phyloP scores from a whole-genome alignment of 1,139 yeast species.

The Blastobotrys apis region DNA sequence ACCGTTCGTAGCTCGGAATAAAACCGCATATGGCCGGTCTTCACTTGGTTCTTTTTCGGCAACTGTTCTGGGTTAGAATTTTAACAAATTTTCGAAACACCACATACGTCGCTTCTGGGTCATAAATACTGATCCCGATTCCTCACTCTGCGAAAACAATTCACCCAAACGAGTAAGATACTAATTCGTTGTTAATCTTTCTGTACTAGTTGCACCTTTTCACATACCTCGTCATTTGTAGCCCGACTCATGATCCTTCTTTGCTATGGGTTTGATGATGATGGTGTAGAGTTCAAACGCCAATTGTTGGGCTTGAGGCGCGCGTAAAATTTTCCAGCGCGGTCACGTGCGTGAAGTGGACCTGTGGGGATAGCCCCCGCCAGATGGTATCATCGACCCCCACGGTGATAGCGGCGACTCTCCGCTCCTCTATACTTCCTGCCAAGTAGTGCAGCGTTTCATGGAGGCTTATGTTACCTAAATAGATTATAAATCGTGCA shows the following conservation, averaged over 20 bases:
- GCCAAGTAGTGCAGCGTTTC: too few relatives aligned
- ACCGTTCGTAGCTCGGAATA: conserved; percentile 53
- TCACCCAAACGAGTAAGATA: conserved; percentile 30
- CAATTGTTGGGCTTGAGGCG: too few relatives aligned
- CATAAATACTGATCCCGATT: conserved; percentile 41
- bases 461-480: too few relatives aligned
- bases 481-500: too few relatives aligned
- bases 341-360: too few relatives aligned
- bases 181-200: conserved; percentile 17
- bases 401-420: too few relatives aligned
- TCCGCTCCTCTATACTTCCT: too few relatives aligned
- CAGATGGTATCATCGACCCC: too few relatives aligned
- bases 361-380: too few relatives aligned
- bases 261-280: not conserved
- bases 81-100: not conserved
- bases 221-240: conserved; percentile 8
- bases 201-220: not conserved
- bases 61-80: not conserved
- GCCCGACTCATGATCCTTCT: conserved; percentile 6
- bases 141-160: conserved; percentile 29
- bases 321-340: too few relatives aligned
- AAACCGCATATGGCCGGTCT: conserved; percentile 21
- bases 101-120: conserved; percentile 32
- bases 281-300: not conserved
- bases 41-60: too few relatives aligned